Evolutionary conservation across 441 rosid species (phyloP).

Genomic region (Omphalea diandra): DNA sequence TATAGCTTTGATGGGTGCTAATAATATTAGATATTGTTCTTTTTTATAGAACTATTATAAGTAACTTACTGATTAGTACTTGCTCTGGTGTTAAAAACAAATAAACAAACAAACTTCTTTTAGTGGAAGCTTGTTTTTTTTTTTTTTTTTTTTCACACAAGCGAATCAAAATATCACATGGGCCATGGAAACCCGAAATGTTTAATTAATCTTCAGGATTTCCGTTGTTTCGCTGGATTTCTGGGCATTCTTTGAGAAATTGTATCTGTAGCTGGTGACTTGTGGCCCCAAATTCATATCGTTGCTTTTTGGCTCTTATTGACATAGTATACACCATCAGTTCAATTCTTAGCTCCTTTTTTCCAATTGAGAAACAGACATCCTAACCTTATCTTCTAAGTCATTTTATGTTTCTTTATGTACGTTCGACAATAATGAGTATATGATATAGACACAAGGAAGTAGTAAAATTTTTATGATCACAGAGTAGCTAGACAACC

Average conservation of each 20-base stretch:
- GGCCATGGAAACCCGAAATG: constrained; percentile 17
- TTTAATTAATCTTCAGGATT: neutral
- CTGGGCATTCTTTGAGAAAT: constrained; percentile 29
- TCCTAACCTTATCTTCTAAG: neutral
- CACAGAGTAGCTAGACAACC: constrained; percentile 7
- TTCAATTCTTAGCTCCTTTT: neutral
- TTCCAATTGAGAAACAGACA: constrained; percentile 7
- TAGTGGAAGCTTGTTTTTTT: neutral
- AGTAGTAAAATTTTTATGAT: neutral
- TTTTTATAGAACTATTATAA: neutral
- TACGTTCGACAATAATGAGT: constrained; percentile 1
- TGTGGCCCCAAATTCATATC: constrained; percentile 17
- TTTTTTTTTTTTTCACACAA: neutral
- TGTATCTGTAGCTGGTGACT: neutral
- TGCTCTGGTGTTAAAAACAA: too few species aligned
- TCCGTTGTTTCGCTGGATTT: constrained; percentile 28
- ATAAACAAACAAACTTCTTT: neutral
- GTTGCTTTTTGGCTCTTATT: neutral
- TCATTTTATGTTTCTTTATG: constrained; percentile 12
- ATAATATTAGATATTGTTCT: neutral
- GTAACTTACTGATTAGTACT: too few species aligned
- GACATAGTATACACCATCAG: neutral
- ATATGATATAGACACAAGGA: constrained; percentile 9
- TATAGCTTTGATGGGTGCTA: neutral
- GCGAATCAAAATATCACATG: neutral